Conservation (phyloP, 495 filamentous ascomycete genomes). For the Podospora appendiculata region DNA sequence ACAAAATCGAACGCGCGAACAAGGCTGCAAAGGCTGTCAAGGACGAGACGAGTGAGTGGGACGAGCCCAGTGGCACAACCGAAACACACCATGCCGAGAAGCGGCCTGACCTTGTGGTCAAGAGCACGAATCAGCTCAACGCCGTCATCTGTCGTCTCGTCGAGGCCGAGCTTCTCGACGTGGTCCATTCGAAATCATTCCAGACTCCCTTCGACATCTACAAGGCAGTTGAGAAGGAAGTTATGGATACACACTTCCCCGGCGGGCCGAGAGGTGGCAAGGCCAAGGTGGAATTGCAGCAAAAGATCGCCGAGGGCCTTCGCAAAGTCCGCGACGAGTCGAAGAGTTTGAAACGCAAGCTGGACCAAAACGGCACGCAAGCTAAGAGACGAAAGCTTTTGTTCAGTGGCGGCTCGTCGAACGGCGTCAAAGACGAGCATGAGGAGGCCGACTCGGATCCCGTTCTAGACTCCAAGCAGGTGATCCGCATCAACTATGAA, state of each 20-base stretch:
- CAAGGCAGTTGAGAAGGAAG: slow-evolving; percentile 32
- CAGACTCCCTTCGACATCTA: slow-evolving; percentile 31
- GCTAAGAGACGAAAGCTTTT: slow-evolving; percentile 42
- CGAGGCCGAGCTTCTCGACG: slow-evolving; percentile 37
- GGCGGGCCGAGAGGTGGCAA: slow-evolving; percentile 43
- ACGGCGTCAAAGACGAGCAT: slow-evolving; percentile 22
- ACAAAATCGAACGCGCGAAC: slow-evolving; percentile 24
- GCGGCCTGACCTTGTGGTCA: slow-evolving; percentile 15
- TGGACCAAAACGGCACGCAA: slow-evolving; percentile 30
- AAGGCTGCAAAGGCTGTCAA: slow-evolving; percentile 6
- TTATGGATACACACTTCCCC: slow-evolving; percentile 29
- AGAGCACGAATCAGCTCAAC: slow-evolving; percentile 26
- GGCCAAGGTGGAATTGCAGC: slow-evolving; percentile 46
- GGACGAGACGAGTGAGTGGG: slow-evolving; percentile 9
- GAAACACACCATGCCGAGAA: slow-evolving; percentile 11
- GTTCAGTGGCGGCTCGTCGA: slow-evolving; percentile 21
- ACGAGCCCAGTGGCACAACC: slow-evolving; percentile 15
- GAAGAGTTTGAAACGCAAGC: slow-evolving; percentile 41
- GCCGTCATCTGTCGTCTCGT: slow-evolving; percentile 35
- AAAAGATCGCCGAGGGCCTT: slow-evolving; percentile 47
- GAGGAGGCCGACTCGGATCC: slow-evolving; percentile 27
- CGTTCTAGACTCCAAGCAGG: slow-evolving; percentile 39
- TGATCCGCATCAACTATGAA: slow-evolving; percentile 76
- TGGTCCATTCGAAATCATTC: slow-evolving; percentile 28
- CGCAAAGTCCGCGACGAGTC: slow-evolving; percentile 37